These are phyloP conservation scores for Botrytis medusae DNA, from an alignment of 2,329 filamentous ascomycete genomes.

Conservation along the genomic window DNA sequence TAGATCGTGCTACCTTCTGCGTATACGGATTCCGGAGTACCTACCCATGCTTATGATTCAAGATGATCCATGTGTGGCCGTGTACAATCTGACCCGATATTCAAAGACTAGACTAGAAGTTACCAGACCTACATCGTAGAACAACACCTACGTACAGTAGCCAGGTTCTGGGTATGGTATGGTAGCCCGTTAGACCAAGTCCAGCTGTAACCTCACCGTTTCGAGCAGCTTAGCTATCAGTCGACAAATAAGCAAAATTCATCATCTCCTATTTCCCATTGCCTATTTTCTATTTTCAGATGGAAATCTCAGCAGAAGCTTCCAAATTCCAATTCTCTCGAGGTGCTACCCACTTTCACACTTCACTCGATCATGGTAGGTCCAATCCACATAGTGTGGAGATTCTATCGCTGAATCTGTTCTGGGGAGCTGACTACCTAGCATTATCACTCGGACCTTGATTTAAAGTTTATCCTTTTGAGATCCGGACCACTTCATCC, in stretches of 20 bases:
- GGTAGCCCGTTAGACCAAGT: neutral
- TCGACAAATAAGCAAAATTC: neutral
- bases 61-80: neutral
- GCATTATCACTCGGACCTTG: neutral
- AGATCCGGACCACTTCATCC: neutral
- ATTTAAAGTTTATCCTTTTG: neutral
- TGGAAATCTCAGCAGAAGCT: neutral
- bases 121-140: neutral
- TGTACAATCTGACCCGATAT: neutral
- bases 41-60: neutral
- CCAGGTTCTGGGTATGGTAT: neutral
- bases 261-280: neutral
- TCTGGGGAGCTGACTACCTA: neutral
- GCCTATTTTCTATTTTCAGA: neutral
- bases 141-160: neutral
- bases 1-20: neutral
- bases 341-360: neutral
- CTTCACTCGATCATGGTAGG: neutral
- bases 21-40: neutral
- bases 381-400: neutral
- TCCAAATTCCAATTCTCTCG: neutral
- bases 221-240: neutral
- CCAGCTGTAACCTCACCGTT: neutral
- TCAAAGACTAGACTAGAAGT: neutral
- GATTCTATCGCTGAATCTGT: neutral